Percentiles rank a stretch among this genome's conserved stretches.
These are phyloP conservation scores for Tuber indicum DNA, from an alignment of 495 filamentous ascomycete genomes.

Conservation along the genomic window DNA sequence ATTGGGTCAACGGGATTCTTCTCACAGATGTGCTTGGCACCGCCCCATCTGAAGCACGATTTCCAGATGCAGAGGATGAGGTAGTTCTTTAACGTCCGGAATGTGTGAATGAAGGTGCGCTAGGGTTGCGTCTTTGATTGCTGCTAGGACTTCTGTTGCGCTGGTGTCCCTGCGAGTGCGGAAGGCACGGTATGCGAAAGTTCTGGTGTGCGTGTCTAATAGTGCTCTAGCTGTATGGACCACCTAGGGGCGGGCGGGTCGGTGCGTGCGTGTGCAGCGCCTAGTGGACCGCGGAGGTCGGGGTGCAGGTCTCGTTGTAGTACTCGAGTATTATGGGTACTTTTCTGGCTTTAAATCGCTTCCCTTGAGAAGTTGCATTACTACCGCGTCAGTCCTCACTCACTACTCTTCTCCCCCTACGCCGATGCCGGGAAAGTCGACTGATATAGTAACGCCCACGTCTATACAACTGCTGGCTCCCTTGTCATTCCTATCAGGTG, in stretches of 20 bases:
- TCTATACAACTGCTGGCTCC: slow-evolving; percentile 45
- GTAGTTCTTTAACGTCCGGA: slow-evolving; percentile 58
- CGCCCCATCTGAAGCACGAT: slow-evolving; percentile 47
- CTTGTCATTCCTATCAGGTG: slow-evolving; percentile 18
- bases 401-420: slow-evolving; percentile 46
- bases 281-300: slow-evolving; percentile 54
- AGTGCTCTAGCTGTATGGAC: slow-evolving; percentile 63
- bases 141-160: slow-evolving; percentile 60
- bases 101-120: slow-evolving; percentile 63
- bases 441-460: slow-evolving; percentile 55
- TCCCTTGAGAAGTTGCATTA: slow-evolving; percentile 56
- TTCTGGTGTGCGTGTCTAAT: slow-evolving; percentile 45
- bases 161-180: slow-evolving; percentile 53
- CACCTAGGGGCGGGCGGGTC: slow-evolving; percentile 58
- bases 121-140: slow-evolving; percentile 48
- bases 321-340: slow-evolving; percentile 21
- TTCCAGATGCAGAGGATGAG: slow-evolving; percentile 61
- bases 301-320: slow-evolving; percentile 56
- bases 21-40: slow-evolving; percentile 50
- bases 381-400: slow-evolving; percentile 53
- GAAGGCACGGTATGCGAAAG: slow-evolving; percentile 59
- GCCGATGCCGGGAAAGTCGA: slow-evolving; percentile 51
- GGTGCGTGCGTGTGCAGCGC: slow-evolving; percentile 59
- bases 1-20: slow-evolving; percentile 51
- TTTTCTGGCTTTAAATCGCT: slow-evolving; percentile 61